Conservation (phyloP, 495 filamentous ascomycete species). For the Elaphomyces granulatus region DNA sequence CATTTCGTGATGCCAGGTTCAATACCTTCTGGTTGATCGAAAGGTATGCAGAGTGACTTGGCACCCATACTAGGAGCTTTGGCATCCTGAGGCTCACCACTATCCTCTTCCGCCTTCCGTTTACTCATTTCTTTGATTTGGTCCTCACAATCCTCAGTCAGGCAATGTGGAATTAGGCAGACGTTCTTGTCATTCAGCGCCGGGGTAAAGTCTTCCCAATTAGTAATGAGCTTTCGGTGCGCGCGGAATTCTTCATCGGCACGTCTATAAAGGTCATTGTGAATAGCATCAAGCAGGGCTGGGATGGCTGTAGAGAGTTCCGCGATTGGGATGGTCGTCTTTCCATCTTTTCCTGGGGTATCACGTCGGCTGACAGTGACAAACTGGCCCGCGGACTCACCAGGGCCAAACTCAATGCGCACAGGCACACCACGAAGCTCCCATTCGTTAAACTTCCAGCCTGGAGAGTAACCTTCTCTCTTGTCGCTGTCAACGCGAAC, state of each 20-base stretch:
- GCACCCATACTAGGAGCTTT: constrained; percentile 89
- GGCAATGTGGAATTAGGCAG: constrained; percentile 73
- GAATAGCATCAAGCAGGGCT: constrained; percentile 76
- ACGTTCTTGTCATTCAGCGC: constrained; percentile 85
- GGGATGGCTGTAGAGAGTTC: constrained; percentile 57
- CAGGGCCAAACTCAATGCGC: constrained; percentile 88
- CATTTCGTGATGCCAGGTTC: constrained; percentile 74
- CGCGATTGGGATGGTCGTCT: constrained; percentile 54
- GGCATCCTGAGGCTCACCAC: constrained; percentile 56
- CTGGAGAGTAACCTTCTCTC: constrained; percentile 78
- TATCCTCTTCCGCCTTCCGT: constrained; percentile 49
- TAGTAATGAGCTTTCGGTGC: constrained; percentile 65
- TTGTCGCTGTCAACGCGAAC: constrained; percentile 60
- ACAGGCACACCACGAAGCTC: constrained; percentile 89
- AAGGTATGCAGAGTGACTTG: constrained; percentile 94
- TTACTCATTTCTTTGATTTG: constrained; percentile 82
- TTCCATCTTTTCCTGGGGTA: constrained; percentile 50
- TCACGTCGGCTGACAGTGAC: constrained; percentile 80
- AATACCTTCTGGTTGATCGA: constrained; percentile 79
- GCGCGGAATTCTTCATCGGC: constrained; percentile 60
- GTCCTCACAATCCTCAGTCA: constrained; percentile 74
- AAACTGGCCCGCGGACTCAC: constrained; percentile 70
- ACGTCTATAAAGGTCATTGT: constrained; percentile 68
- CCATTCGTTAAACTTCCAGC: constrained; percentile 97
- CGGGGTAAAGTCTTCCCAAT: constrained; percentile 83